phyloP scores from a whole-genome alignment of 352 stramenopile genomes.

The Pythium apleroticum region DNA sequence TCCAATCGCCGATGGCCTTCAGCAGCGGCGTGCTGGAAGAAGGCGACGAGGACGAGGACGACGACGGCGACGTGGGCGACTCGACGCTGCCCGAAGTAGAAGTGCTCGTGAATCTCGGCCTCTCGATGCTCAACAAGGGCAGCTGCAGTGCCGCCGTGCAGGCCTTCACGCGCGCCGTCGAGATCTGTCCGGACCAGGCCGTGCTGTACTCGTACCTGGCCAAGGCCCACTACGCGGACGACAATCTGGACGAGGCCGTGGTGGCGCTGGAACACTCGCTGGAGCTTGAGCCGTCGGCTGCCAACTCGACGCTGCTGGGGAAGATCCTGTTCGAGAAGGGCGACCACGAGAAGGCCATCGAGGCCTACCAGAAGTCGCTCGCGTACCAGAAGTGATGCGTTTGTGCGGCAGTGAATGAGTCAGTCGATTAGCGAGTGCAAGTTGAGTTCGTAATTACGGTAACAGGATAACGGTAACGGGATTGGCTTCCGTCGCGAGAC shows the following conservation, averaged over 20 bases:
- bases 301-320: slow-evolving; percentile 80
- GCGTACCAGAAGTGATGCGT: slow-evolving; percentile 31
- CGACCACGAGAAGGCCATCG: slow-evolving; percentile 84
- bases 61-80: slow-evolving; percentile 55
- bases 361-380: slow-evolving; percentile 82
- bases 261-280: slow-evolving; percentile 61
- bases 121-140: slow-evolving; percentile 84
- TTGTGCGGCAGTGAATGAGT: neutral
- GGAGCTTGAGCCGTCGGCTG: slow-evolving; percentile 71
- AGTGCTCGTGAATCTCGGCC: slow-evolving; percentile 75
- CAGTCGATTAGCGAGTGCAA: neutral
- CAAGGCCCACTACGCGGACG: slow-evolving; percentile 80
- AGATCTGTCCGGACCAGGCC: slow-evolving; percentile 74
- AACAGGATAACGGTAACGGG: slow-evolving; percentile 1
- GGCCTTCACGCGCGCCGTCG: slow-evolving; percentile 79
- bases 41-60: slow-evolving; percentile 24
- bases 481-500: neutral
- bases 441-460: slow-evolving; percentile 4
- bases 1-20: slow-evolving; percentile 1
- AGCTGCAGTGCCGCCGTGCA: slow-evolving; percentile 73
- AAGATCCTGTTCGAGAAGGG: slow-evolving; percentile 89
- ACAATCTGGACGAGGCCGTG: slow-evolving; percentile 80
- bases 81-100: slow-evolving; percentile 75
- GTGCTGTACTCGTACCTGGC: slow-evolving; percentile 79
- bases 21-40: slow-evolving; percentile 19